phyloP scores from a whole-genome alignment of 2,329 filamentous ascomycete species.

The Chaetomium sp. region DNA sequence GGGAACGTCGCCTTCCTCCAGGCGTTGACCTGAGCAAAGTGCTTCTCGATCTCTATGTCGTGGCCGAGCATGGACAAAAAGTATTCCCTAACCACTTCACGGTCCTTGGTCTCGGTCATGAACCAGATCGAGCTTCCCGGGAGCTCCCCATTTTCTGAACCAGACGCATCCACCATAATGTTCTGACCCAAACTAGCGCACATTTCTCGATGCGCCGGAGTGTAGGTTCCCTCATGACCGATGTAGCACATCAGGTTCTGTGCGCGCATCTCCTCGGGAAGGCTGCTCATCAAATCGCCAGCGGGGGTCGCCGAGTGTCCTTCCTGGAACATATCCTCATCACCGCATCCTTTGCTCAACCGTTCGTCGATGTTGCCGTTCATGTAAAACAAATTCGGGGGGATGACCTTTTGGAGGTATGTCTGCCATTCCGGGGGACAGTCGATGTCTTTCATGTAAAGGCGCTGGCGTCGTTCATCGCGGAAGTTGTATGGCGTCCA shows the following conservation, averaged over 20 bases:
- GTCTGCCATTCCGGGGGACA: conserved; percentile 83
- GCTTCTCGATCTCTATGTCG: conserved; percentile 93
- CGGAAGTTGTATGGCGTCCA: conserved; percentile 70
- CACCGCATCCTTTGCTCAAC: conserved; percentile 21
- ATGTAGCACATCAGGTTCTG: conserved; percentile 98
- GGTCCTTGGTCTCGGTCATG: conserved; percentile 94
- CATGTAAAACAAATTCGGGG: conserved; percentile 78
- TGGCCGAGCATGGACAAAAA: conserved; percentile 90
- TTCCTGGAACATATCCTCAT: conserved; percentile 38
- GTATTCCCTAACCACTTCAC: conserved; percentile 84
- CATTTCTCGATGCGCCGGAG: conserved; percentile 94
- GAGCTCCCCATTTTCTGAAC: conserved; percentile 64
- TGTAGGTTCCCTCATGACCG: conserved; percentile 95
- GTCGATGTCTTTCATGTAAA: conserved; percentile 97
- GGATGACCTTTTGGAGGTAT: conserved; percentile 69
- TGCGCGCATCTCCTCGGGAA: conserved; percentile 80
- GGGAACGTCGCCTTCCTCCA: conserved; percentile 94
- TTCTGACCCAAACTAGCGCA: conserved; percentile 94
- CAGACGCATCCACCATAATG: conserved; percentile 92
- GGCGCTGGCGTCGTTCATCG: conserved; percentile 71
- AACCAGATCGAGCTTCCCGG: conserved; percentile 94
- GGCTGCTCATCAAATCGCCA: conserved; percentile 90
- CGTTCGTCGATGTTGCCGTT: conserved; percentile 65
- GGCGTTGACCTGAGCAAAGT: conserved; percentile 91
- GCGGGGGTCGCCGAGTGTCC: conserved; percentile 58